phyloP scores from a whole-genome alignment of 2,329 filamentous ascomycete species.

The Diaporthe sp. region DNA sequence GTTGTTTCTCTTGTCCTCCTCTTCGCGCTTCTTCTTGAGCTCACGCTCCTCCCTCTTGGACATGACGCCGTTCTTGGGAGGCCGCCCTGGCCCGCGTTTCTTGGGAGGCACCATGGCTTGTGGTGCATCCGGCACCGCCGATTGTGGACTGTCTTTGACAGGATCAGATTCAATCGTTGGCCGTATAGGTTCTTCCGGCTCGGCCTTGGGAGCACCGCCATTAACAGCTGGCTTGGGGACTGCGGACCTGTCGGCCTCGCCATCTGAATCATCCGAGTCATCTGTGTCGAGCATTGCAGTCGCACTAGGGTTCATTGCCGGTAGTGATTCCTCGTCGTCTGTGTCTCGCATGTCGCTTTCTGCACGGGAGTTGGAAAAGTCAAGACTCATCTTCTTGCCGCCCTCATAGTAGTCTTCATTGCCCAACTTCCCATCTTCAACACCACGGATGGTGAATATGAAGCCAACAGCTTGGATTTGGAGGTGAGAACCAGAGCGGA shows the following conservation, averaged over 20 bases:
- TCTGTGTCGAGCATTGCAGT: constrained; percentile 37
- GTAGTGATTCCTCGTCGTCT: constrained; percentile 51
- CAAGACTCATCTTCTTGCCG: constrained; percentile 78
- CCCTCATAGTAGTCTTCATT: constrained; percentile 67
- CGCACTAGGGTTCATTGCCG: constrained; percentile 44
- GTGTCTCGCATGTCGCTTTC: constrained; percentile 64
- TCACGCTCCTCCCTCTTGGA: constrained; percentile 79
- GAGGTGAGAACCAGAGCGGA: constrained; percentile 74
- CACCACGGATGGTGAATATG: constrained; percentile 74
- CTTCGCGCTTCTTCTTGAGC: constrained; percentile 68
- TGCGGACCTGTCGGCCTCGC: constrained; percentile 35
- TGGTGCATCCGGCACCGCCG: constrained; percentile 45
- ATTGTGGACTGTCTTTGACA: constrained; percentile 40
- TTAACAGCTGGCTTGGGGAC: constrained; percentile 37
- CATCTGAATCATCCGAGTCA: constrained; percentile 40
- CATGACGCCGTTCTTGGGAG: constrained; percentile 86
- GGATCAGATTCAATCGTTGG: constrained; percentile 46
- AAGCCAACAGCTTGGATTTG: constrained; percentile 79
- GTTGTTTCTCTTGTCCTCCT: constrained; percentile 62
- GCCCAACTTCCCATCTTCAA: constrained; percentile 66
- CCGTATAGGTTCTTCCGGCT: constrained; percentile 43
- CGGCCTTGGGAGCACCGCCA: constrained; percentile 42
- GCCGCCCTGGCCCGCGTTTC: constrained; percentile 81
- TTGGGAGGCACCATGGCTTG: constrained; percentile 59
- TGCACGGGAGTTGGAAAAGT: constrained; percentile 73